A percentile compares a stretch with the other conserved stretches of the same genome.
Conservation (phyloP, 2,329 filamentous ascomycete genomes). For the Myriosclerotinia duriaeana region DNA sequence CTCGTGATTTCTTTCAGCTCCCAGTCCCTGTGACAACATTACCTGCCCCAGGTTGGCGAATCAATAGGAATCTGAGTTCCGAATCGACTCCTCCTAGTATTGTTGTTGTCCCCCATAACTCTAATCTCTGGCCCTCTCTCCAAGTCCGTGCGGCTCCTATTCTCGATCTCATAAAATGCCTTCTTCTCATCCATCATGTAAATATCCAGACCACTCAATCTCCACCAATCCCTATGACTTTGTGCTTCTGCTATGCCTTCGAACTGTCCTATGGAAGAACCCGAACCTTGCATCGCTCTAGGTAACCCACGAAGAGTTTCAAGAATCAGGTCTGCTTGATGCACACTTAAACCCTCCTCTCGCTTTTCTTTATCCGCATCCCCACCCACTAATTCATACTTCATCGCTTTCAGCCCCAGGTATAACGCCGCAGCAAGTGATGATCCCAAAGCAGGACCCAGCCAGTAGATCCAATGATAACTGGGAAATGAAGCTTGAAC, state of each 20-base stretch:
- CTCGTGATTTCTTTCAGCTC: not conserved
- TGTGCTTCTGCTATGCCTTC: not conserved
- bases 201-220: constrained; percentile 5
- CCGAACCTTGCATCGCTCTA: not conserved
- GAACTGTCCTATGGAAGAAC: not conserved
- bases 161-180: not conserved
- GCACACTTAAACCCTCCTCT: not conserved
- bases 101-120: not conserved
- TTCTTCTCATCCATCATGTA: constrained; percentile 7
- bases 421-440: constrained; percentile 10
- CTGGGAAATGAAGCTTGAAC: constrained; percentile 44
- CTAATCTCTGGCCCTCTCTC: not conserved
- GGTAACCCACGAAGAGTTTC: constrained; percentile 18
- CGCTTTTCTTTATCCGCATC: constrained; percentile 22
- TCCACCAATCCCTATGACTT: constrained; percentile 16
- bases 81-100: constrained; percentile 3
- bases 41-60: not conserved
- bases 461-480: constrained; percentile 50
- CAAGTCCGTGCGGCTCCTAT: not conserved
- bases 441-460: constrained; percentile 11
- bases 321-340: constrained; percentile 19
- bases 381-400: constrained; percentile 21
- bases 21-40: not conserved
- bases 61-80: not conserved
- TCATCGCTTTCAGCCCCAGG: constrained; percentile 16